Evolutionary conservation across 306 rosid species (phyloP).

Genomic region (Oemleria cerasiformis): DNA sequence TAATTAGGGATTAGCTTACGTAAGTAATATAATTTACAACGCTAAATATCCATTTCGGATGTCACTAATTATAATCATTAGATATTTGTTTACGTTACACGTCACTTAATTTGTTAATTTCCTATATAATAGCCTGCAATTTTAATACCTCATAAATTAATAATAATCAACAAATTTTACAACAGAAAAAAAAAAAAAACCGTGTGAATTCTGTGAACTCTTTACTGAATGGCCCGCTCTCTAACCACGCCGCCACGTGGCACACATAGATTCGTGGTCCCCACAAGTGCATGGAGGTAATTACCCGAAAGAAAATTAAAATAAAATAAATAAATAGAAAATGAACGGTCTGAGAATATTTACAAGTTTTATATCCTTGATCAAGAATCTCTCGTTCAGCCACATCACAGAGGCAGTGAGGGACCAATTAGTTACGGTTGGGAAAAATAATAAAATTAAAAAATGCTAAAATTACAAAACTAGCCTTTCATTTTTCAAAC

Average conservation of each 20-base stretch:
- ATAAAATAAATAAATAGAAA: too few species aligned
- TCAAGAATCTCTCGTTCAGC: not conserved
- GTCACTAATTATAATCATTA: too few species aligned
- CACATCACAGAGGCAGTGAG: not conserved
- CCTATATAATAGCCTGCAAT: not conserved
- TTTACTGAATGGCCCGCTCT: not conserved
- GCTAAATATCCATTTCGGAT: not conserved
- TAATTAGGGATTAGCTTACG: not conserved
- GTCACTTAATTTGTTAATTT: not conserved
- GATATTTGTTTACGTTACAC: too few species aligned
- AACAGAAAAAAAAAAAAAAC: not conserved
- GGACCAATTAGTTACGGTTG: too few species aligned
- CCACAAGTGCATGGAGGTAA: not conserved
- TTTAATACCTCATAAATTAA: too few species aligned
- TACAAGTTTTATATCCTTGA: not conserved
- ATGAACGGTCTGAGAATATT: not conserved
- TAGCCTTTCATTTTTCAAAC: conserved; percentile 18
- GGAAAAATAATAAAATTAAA: not conserved
- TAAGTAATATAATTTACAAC: not conserved
- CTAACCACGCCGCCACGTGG: not conserved
- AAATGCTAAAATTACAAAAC: not conserved
- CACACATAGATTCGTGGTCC: not conserved
- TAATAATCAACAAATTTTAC: not conserved
- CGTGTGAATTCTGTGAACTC: not conserved
- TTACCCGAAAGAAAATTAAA: not conserved